Conservation (phyloP, 257 asterid species). For the Eustoma russellianum region DNA sequence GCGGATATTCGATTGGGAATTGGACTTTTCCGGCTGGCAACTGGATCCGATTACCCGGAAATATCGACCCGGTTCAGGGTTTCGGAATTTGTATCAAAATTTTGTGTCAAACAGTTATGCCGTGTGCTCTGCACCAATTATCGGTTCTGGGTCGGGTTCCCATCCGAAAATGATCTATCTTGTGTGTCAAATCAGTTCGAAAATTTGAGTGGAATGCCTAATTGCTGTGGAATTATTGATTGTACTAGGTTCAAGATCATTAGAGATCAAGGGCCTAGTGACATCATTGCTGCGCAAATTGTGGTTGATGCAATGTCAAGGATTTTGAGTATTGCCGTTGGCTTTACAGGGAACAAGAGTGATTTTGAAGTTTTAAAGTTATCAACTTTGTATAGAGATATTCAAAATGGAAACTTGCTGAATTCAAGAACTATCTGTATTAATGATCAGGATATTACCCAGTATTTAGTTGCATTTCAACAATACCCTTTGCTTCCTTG, state of each 20-base stretch:
- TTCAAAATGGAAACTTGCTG: conserved; percentile 32
- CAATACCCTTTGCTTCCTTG: conserved; percentile 61
- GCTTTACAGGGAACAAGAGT: conserved; percentile 44
- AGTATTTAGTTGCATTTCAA: conserved; percentile 44
- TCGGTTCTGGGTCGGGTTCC: conserved; percentile 87
- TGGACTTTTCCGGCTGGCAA: conserved; percentile 68
- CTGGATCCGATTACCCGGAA: conserved; percentile 57
- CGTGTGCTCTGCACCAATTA: conserved; percentile 83
- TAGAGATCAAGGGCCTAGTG: conserved; percentile 4
- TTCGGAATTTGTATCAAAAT: conserved; percentile 35
- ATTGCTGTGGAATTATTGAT: conserved; percentile 62
- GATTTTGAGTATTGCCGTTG: conserved; percentile 61
- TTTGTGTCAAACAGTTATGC: conserved; percentile 76
- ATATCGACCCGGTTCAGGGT: conserved; percentile 42
- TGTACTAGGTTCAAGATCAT: conserved; percentile 41
- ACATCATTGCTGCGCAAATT: conserved; percentile 55
- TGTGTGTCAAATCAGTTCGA: conserved; percentile 50
- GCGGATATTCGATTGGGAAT: conserved; percentile 66
- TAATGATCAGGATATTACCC: conserved; percentile 36
- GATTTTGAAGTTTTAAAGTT: conserved; percentile 35
- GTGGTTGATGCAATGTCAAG: conserved; percentile 68
- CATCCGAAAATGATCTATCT: conserved; percentile 39
- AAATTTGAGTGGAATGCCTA: conserved; percentile 58
- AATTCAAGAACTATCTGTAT: conserved; percentile 18
- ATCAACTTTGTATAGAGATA: conserved; percentile 45